Evolutionary conservation across 768 basidiomycete genomes (phyloP), one percentile per base, ranked within the genome.

Genomic region (Artomyces pyxidatus): DNA sequence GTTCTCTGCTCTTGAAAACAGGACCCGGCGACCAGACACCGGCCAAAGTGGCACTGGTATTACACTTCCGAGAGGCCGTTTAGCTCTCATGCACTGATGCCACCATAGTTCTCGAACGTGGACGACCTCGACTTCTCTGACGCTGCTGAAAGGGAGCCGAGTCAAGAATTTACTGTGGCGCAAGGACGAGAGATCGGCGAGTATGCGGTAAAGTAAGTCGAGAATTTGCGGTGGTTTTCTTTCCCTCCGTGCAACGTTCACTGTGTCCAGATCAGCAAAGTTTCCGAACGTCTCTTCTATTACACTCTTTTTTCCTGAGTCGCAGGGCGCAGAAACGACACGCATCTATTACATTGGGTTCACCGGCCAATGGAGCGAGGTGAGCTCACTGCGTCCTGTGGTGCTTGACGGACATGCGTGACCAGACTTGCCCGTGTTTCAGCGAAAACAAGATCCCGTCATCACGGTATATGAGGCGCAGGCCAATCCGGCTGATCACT

Each of bases 391-490:
- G 27, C 22, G n/a, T 44, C 35, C n/a, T 22, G 16, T 30, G 3
- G 27, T 41, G 5, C 17, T 39, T 11, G 26, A 28, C 38, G 47
- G 38, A 52, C 23, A 3, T 23, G 30, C 7, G 39, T n/a, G 19
- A 35, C 35, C 3, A 38, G 26, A n/a, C n/a, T n/a, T n/a, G n/a
- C 25, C 43, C 38, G 28, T 22, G 43, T 46, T 35, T 12, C 58
- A 94, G 89, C 76, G 85, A 37, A 91, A 87, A 59, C 70, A 71
- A 43, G 78, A 83, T 51, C 88, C 92, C 1, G 75, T 89, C 32
- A 77, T 94, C 48, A 84, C 90, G 0, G 81, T 95, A 11, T 96
- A 95, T 58, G 93, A 96, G 65, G 68, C 86, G 0, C 85, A 87
- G 55, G 87, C 93, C 8, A 92, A 91, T 55, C 69, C 86, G 26